Evolutionary conservation across 148 eudicot genomes (phyloP), one percentile per base, ranked within the genome.

Genomic region (Talinum fruticosum): DNA sequence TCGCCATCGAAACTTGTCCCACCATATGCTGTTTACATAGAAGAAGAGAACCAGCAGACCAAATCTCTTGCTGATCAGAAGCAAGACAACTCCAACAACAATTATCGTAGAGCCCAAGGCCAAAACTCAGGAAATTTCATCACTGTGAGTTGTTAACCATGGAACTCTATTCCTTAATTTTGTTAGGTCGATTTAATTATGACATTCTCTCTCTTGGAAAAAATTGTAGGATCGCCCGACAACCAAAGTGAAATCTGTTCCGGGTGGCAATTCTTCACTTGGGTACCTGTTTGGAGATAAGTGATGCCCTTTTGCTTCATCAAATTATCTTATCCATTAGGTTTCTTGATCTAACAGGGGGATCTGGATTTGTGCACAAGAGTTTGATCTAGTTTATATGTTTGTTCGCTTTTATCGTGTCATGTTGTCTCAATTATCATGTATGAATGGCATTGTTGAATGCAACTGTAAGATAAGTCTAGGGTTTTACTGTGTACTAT

Each of bases 271-370:
- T 70, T 92, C 97, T 30, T 89, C 94, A 66, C 86, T 92, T 24
- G 97, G 97, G 38, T 92, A 90, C 87, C 77, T 92, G 79, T 92
- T 92, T 79, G 94, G 91, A 88, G 94, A 92, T 83, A 89, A 92
- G 84, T 90, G 84, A 83, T 72, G 34, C 30, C 10, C 23, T 36
- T 73, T 75, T 72, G 36, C 66, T 47, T 2, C 47, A 41, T 2
- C 47, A 41, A 41, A 14, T 10, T 44, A 18, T 45, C 8, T 8
- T 24, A 64, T 71, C 21, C 8, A 7, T 59, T 16, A n/a, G 64
- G 47, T 10, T 41, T 41, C 47, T 41, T 41, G 47, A 41, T 41
- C 47, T 41, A 41, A 41, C 47, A 41, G 47, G 47, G 47, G 47
- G 14, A 41, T 41, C 47, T 10, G 47, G 47, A 8, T 41, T 41